Base-by-base conservation (phyloP, 2,329 filamentous ascomycete genomes). In the Colletotrichum higginsianum region DNA sequence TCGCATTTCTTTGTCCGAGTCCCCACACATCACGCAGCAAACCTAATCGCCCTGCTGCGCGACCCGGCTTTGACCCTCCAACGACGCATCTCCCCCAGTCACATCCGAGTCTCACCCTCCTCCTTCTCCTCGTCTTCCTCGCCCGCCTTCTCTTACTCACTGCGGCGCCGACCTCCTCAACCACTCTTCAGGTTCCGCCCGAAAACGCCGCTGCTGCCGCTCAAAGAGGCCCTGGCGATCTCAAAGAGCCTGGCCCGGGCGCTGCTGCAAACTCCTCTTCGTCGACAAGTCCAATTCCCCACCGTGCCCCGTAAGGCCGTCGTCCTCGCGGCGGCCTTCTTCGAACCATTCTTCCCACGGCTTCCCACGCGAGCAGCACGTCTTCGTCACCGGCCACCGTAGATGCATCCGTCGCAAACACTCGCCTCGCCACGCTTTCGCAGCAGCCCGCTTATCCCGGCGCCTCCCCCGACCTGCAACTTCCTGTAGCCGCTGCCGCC, bases 301-400 rank as follows among this genome's bases (percentile, higher is more conserved):
- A 72, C 65, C 57, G 50, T 67, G 35, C 68, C 71, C 72, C 74
- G 75, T 82, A 84, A 83, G 81, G 84, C 85, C 84, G 82, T 85
- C 84, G 82, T 85, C 77, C 77, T 80, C 79, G 80, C 85, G 83
- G 84, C 81, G 80, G 84, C 83, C 82, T 80, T 79, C 76, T 44
- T 69, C 49, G 75, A 77, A 75, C 74, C 75, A 75, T 81, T 78
- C 78, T 81, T 81, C 83, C 84, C 80, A 87, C 85, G 86, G 85
- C 84, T 86, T 82, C 86, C 75, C 80, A 83, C 82, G 79, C 82
- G 75, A 66, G 46, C 62, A 61, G 62, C 61, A 73, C 67, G 63
- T 56, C 63, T 66, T 61, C 72, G 62, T 72, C 74, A 61, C 64
- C 75, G 68, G 40, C 77, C 76, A 69, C 76, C 78, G 46, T 81